A percentile compares a stretch with the other conserved stretches of the same genome.
phyloP scores from a whole-genome alignment of 495 filamentous ascomycete genomes.

The Penicillium pulvis region DNA sequence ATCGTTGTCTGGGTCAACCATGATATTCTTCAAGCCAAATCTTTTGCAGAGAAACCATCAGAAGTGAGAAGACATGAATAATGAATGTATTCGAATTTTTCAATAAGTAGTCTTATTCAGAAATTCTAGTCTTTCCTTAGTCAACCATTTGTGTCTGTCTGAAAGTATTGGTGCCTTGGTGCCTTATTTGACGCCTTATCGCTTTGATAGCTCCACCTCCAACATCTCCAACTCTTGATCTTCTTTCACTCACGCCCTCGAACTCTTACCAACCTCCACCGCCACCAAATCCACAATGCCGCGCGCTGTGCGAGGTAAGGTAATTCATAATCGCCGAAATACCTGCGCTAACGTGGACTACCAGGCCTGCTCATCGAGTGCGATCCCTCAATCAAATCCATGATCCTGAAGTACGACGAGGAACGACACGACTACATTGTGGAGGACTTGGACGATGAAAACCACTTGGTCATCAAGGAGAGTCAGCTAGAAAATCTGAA shows the following conservation, averaged over 20 bases:
- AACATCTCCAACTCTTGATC: not conserved
- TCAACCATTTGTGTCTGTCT: no score
- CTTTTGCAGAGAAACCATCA: no score
- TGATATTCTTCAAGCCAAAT: no score
- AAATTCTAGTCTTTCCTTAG: no score
- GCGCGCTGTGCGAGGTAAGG: slow-evolving; percentile 48
- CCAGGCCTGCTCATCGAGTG: slow-evolving; percentile 74
- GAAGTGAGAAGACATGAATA: no score
- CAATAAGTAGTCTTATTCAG: no score
- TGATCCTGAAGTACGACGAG: slow-evolving; percentile 71
- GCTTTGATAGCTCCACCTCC: not conserved
- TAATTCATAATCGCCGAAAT: not conserved
- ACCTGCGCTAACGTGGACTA: not conserved
- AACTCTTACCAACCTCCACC: not conserved
- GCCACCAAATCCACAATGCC: slow-evolving; percentile 36
- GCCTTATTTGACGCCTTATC: not conserved
- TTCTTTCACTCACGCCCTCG: slow-evolving; percentile 5
- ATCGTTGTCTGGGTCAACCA: no score
- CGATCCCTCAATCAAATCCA: slow-evolving; percentile 77
- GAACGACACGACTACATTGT: slow-evolving; percentile 71
- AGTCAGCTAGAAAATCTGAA: slow-evolving; percentile 62
- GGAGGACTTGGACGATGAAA: slow-evolving; percentile 73
- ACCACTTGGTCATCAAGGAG: slow-evolving; percentile 72
- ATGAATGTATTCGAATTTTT: no score
- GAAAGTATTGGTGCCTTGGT: slow-evolving; percentile 13